phyloP scores from a whole-genome alignment of 768 basidiomycete genomes.

The Boletus subparvulus region DNA sequence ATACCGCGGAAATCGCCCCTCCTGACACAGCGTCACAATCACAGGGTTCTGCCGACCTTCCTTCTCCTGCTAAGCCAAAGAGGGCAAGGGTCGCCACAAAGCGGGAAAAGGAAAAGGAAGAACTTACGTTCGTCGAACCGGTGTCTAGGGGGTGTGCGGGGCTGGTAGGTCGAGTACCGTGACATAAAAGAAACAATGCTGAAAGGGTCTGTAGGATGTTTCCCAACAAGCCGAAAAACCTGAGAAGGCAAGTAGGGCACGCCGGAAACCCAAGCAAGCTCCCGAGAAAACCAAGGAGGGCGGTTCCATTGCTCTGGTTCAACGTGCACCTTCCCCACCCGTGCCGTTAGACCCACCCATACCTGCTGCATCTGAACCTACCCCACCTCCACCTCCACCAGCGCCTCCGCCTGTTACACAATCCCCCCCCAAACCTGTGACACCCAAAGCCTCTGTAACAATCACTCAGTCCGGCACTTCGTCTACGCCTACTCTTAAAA shows the following conservation, averaged over 20 bases:
- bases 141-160: constrained; percentile 1
- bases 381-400: constrained; percentile 1
- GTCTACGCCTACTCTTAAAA: constrained; percentile 36
- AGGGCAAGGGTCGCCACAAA: constrained; percentile 30
- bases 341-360: constrained; percentile 11
- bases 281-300: constrained; percentile 19
- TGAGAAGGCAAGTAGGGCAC: constrained; percentile 16
- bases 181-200: background rate
- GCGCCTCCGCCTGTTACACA: constrained; percentile 12
- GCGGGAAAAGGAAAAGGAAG: constrained; percentile 29
- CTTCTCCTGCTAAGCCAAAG: constrained; percentile 31
- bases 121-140: constrained; percentile 7
- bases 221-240: constrained; percentile 15
- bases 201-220: constrained; percentile 9
- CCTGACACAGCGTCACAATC: constrained; percentile 10
- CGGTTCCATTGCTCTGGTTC: constrained; percentile 4
- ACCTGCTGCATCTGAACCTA: constrained; percentile 15
- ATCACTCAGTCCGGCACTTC: constrained; percentile 34
- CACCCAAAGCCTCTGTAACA: constrained; percentile 35
- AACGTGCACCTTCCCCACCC: constrained; percentile 16
- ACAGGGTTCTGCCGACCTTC: constrained; percentile 17
- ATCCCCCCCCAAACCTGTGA: constrained; percentile 23
- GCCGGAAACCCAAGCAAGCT: constrained; percentile 24
- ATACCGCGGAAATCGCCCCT: constrained; percentile 14
- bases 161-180: constrained; percentile 17